Evolutionary conservation across 2,329 filamentous ascomycete species (phyloP).

Genomic region (Biscogniauxia marginata): DNA sequence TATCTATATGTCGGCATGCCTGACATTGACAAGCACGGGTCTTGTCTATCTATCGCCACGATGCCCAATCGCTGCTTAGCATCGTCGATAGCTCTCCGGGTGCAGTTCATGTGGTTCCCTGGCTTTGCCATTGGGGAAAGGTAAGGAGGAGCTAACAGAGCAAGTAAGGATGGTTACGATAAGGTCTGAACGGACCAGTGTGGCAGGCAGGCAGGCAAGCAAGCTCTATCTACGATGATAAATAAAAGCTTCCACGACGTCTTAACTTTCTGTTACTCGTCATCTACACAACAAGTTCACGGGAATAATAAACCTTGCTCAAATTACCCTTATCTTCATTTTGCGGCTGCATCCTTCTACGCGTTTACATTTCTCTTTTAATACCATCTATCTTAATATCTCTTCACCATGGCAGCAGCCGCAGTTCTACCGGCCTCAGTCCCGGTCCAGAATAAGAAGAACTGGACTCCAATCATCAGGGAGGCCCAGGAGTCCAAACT

Average conservation of each 20-base stretch:
- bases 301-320: not conserved
- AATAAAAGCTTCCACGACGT: constrained; percentile 10
- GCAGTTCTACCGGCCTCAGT: constrained; percentile 13
- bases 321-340: not conserved
- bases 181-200: constrained; percentile 10
- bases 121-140: constrained; percentile 12
- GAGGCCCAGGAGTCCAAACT: constrained; percentile 8
- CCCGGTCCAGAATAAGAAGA: constrained; percentile 11
- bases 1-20: constrained; percentile 18
- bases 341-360: not conserved
- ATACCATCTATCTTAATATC: not conserved
- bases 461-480: constrained; percentile 27
- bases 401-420: constrained; percentile 24
- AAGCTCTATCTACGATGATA: constrained; percentile 16
- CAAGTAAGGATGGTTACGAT: constrained; percentile 15
- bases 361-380: not conserved
- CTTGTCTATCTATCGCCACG: constrained; percentile 19
- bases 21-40: constrained; percentile 11
- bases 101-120: constrained; percentile 12
- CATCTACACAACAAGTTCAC: not conserved
- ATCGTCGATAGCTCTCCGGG: constrained; percentile 16
- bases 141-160: constrained; percentile 6
- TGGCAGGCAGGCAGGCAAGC: not conserved
- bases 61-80: constrained; percentile 17
- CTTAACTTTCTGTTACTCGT: not conserved